Evolutionary conservation across 495 filamentous ascomycete species (phyloP).

Genomic region (Friedmanniomyces simplex): DNA sequence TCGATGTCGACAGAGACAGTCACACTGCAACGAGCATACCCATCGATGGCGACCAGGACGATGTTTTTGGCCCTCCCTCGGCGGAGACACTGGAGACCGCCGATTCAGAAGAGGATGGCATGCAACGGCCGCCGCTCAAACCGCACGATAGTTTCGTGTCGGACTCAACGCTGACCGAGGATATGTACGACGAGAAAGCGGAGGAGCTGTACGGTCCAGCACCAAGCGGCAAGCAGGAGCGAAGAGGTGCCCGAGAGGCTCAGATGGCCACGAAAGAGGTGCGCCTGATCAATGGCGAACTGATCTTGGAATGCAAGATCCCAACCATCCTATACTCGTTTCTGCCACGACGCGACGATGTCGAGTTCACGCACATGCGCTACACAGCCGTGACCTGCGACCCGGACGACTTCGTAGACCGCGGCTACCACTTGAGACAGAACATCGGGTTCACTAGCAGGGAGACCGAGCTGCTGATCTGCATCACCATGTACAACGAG

Average conservation of each 20-base stretch:
- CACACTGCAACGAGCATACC: conserved; percentile 42
- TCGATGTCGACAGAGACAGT: conserved; percentile 41
- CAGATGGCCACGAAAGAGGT: conserved; percentile 93
- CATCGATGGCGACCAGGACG: conserved; percentile 50
- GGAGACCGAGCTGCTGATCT: conserved; percentile 98
- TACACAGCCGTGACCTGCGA: conserved; percentile 99
- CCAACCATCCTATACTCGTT: conserved; percentile 96
- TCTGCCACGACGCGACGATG: conserved; percentile 78
- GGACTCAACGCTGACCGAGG: conserved; percentile 55
- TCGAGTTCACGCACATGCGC: conserved; percentile 99
- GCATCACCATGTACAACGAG: conserved; percentile 99
- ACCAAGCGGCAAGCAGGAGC: conserved; percentile 72
- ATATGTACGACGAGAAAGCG: conserved; percentile 33
- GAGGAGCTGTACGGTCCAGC: conserved; percentile 76
- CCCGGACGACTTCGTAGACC: conserved; percentile 80
- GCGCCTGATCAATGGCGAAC: conserved; percentile 87
- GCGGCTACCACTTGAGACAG: conserved; percentile 92
- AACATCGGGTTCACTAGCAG: conserved; percentile 74
- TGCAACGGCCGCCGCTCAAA: conserved; percentile 37
- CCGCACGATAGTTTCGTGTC: conserved; percentile 55
- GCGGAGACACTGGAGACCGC: conserved; percentile 24
- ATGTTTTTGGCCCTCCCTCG: conserved; percentile 61
- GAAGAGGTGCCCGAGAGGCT: conserved; percentile 70
- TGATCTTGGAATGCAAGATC: conserved; percentile 97
- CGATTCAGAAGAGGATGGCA: conserved; percentile 4